Evolutionary conservation across 2,329 filamentous ascomycete genomes (phyloP), one percentile per base, ranked within the genome.

Genomic region (Microdochium paspali): DNA sequence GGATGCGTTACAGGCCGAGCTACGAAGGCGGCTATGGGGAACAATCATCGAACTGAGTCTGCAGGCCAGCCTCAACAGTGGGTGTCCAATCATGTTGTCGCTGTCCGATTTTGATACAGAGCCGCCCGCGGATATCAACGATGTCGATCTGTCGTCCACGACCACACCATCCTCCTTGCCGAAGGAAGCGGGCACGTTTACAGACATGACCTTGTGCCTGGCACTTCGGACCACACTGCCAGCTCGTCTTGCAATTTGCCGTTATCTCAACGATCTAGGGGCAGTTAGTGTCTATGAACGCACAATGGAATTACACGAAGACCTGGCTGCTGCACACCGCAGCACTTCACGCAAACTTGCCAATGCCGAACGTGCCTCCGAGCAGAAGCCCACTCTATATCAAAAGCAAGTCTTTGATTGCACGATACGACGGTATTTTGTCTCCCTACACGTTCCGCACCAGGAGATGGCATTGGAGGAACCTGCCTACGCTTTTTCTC

Each of bases 11-110:
- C 65, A 69, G 20, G 66, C 70, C 1, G 79, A 82, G 58, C 70
- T 81, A 58, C 68, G 77, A 2, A 65, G 77, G 3, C 66, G 78
- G 2, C 55, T 82, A 1, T 82, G 78, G 79, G 70, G 72, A 6
- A 77, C 75, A 0, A 68, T 79, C 10, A 48, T 80, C 4, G 77
- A 81, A 55, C 58, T 80, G 2, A 70, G 72, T n/a, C 47, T 80
- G 12, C 73, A 78, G 54, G 64, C 68, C 2, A 69, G 72, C 20
- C 60, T 78, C 23, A 71, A 76, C 48, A 68, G 72, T 0, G 76
- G 77, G 1, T 71, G 73, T 1, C 68, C 70, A 2, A 73, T 75
- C 2, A 60, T 77, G 7, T 61, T 79, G 7, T 65, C 68, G 0
- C 46, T 58, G 0, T 56, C 67, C 9, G 71, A 77, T 46, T 79